Evolutionary conservation across 306 rosid species (phyloP).

Genomic region (Lithocarpus polystachyus): DNA sequence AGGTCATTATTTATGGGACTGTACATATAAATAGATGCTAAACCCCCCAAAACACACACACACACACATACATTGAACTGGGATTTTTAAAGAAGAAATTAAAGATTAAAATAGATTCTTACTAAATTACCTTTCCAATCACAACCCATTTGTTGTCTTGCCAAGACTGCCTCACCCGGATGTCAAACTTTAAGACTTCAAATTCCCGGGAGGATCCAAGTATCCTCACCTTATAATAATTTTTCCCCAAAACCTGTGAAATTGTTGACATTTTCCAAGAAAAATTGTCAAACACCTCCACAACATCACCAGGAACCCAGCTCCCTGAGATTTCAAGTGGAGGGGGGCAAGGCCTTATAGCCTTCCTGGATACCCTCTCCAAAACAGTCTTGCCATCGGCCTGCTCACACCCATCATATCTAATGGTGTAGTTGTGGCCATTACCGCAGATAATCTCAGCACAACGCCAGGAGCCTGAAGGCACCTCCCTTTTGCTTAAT

Average conservation of each 20-base stretch:
- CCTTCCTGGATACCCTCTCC: conserved; percentile 64
- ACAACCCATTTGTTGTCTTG: conserved; percentile 73
- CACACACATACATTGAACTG: not conserved
- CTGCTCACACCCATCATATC: conserved; percentile 56
- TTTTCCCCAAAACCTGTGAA: conserved; percentile 59
- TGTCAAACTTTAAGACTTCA: conserved; percentile 62
- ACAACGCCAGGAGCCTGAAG: conserved; percentile 81
- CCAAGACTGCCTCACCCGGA: conserved; percentile 81
- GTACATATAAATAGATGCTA: not conserved
- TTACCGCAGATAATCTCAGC: conserved; percentile 76
- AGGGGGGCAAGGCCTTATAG: conserved; percentile 82
- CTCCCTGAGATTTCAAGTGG: conserved; percentile 36
- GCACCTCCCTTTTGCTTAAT: conserved; percentile 65
- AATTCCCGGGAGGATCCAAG: conserved; percentile 78
- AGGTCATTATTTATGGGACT: not conserved
- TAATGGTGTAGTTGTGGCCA: conserved; percentile 64
- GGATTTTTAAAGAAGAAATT: conserved; percentile 13
- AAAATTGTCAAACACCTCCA: conserved; percentile 67
- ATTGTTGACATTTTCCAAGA: conserved; percentile 90
- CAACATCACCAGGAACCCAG: conserved; percentile 77
- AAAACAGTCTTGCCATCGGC: conserved; percentile 32
- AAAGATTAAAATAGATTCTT: not conserved
- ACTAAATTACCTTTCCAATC: conserved; percentile 65
- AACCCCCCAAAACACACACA: not conserved
- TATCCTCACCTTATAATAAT: conserved; percentile 57